Evolutionary conservation across 2,329 filamentous ascomycete genomes (phyloP), one percentile per base, ranked within the genome.

Genomic region (Paecilomyces fulvus): DNA sequence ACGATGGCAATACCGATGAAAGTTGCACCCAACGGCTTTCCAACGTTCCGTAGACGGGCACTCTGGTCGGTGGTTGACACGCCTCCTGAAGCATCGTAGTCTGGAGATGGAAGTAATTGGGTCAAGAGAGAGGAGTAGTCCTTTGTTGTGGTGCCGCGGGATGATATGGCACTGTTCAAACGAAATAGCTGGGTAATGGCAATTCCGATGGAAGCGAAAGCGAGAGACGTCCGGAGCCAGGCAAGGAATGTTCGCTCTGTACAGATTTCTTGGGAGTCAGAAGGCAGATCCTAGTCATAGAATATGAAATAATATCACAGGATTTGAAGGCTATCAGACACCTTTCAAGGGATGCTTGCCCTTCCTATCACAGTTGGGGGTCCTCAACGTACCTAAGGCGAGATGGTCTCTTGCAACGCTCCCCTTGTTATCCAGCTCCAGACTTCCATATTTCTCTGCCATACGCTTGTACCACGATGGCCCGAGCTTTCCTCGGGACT

Each of bases 181-280:
- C 84, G 81, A 72, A 86, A 86, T 53, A 87, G 78, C 62, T 86
- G 84, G 1, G 84, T 86, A 48, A 86, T 76, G 23, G 84, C 84
- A 49, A 87, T 84, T 55, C 84, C 84, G 63, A 87, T 86, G 55
- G 77, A 81, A 14, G 84, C 84, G 66, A 87, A 87, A 54, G 82
- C 82, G 54, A 87, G 76, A 12, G 82, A 85, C 14, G 84, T 87
- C 55, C 84, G 79, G 57, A 87, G 77, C 84, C 84, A 87, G 60
- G 84, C 84, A 48, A 87, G 77, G 70, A 86, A 87, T n/a, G 84
- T 87, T 46, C 84, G 79, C 69, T 87, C 84, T 84, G 61, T 48
- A 56, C 52, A 9, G 11, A 10, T 33, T 21, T 21, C 37, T 23
- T 17, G 30, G 17, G 31, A 31, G 48, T 49, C 48, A 49, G 48